Evolutionary conservation across 169 alveolate species (phyloP).

Genomic region (Eimeria falciformis): DNA sequence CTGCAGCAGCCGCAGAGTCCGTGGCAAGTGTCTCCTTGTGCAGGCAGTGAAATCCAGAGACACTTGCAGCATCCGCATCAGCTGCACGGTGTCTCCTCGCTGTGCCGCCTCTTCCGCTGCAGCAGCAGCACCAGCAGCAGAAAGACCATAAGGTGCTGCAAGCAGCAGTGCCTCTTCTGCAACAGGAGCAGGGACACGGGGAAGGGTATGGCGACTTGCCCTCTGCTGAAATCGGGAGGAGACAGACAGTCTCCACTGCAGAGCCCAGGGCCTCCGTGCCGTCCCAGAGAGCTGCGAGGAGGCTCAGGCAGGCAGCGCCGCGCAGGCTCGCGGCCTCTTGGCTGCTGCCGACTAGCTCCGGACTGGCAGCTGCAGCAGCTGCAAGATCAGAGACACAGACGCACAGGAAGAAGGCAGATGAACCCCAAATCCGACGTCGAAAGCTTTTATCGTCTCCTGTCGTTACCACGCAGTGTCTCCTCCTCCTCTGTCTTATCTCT

Average conservation of each 20-base stretch:
- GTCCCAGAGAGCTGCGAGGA: slow-evolving; percentile 47
- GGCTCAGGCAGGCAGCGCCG: slow-evolving; percentile 1
- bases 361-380: slow-evolving; percentile 20
- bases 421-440: no score
- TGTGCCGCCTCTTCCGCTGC: slow-evolving; percentile 38
- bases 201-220: neutral
- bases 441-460: no score
- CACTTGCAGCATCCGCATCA: slow-evolving; percentile 2
- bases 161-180: neutral
- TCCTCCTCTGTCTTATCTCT: neutral
- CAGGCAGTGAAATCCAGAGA: slow-evolving; percentile 36
- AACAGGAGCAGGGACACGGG: neutral
- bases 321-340: neutral
- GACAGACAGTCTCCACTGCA: neutral
- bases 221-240: slow-evolving; percentile 3
- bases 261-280: slow-evolving; percentile 20
- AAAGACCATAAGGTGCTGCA: neutral
- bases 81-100: slow-evolving; percentile 26
- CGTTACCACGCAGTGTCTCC: neutral
- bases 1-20: slow-evolving; percentile 47
- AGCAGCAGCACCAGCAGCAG: slow-evolving; percentile 50
- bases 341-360: neutral
- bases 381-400: neutral
- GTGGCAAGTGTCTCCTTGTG: slow-evolving; percentile 33
- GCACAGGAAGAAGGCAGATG: neutral